phyloP scores from a whole-genome alignment of 768 basidiomycete genomes.

The Lyophyllum semitale region DNA sequence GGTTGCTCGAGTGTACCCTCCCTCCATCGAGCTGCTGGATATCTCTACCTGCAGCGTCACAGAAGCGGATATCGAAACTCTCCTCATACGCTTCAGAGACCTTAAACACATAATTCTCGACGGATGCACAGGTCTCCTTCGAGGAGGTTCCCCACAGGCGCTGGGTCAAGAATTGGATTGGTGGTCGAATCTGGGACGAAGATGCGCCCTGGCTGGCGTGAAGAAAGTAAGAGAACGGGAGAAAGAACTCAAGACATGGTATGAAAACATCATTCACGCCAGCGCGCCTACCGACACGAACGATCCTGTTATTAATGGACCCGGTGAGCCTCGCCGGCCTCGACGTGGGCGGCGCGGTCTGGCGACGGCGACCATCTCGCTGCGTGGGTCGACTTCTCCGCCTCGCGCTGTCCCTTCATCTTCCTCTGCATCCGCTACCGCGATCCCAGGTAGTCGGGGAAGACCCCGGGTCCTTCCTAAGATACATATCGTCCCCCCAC shows the following conservation, averaged over 20 bases:
- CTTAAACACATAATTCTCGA: constrained; percentile 75
- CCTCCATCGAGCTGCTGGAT: constrained; percentile 64
- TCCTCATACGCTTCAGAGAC: constrained; percentile 50
- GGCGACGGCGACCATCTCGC: constrained; percentile 65
- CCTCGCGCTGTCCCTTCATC: constrained; percentile 5
- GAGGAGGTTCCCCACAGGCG: constrained; percentile 49
- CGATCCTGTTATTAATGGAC: constrained; percentile 7
- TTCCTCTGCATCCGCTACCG: constrained; percentile 8
- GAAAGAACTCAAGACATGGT: constrained; percentile 54
- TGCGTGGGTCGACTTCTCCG: constrained; percentile 36
- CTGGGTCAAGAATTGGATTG: constrained; percentile 24
- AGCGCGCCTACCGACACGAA: constrained; percentile 6
- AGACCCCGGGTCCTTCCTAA: constrained; percentile 26
- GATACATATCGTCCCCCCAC: constrained; percentile 59
- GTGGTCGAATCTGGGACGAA: constrained; percentile 63
- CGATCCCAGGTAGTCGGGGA: constrained; percentile 1
- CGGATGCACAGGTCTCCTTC: constrained; percentile 56
- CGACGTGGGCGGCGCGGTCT: constrained; percentile 59
- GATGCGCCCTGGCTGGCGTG: constrained; percentile 62
- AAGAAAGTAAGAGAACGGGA: constrained; percentile 68
- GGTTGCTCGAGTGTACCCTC: constrained; percentile 39
- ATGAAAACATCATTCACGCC: constrained; percentile 31
- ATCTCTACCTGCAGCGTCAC: constrained; percentile 69
- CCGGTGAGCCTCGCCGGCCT: constrained; percentile 18
- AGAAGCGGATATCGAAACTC: constrained; percentile 51